These are phyloP conservation scores for Anisodus acutangulus DNA, from an alignment of 257 asterid genomes.

Conservation along the genomic window DNA sequence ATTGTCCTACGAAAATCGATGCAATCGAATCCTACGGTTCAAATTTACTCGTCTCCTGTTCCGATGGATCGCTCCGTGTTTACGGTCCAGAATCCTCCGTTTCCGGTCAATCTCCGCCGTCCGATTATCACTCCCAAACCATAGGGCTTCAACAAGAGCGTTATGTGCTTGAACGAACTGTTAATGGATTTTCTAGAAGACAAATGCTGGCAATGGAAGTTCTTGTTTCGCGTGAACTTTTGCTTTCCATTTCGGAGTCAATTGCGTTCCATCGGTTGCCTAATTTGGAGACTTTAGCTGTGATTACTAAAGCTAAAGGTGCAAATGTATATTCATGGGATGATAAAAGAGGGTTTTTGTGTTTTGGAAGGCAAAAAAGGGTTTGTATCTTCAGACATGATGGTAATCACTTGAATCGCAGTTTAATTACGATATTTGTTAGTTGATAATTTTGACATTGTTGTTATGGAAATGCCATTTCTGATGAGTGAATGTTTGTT, in stretches of 20 bases:
- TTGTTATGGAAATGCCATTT: no score
- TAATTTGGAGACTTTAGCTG: conserved; percentile 84
- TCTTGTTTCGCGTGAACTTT: conserved; percentile 77
- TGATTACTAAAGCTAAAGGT: conserved; percentile 94
- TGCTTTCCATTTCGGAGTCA: conserved; percentile 87
- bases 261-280: conserved; percentile 87
- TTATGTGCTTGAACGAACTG: conserved; percentile 68
- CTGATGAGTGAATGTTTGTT: no score
- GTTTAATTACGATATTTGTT: neutral
- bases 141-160: conserved; percentile 68
- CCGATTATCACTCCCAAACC: conserved; percentile 51
- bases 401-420: conserved; percentile 48
- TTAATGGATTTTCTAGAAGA: conserved; percentile 81
- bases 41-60: conserved; percentile 72
- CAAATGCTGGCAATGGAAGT: conserved; percentile 96
- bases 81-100: conserved; percentile 74
- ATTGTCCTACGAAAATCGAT: conserved; percentile 71
- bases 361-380: conserved; percentile 89
- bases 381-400: conserved; percentile 91
- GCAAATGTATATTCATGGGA: conserved; percentile 96
- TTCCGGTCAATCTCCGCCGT: conserved; percentile 60
- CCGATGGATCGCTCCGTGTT: conserved; percentile 90
- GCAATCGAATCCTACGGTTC: conserved; percentile 82
- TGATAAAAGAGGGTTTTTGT: conserved; percentile 80
- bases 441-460: no score